phyloP scores from a whole-genome alignment of 805 yeast species.

The Clavispora phyllophila region DNA sequence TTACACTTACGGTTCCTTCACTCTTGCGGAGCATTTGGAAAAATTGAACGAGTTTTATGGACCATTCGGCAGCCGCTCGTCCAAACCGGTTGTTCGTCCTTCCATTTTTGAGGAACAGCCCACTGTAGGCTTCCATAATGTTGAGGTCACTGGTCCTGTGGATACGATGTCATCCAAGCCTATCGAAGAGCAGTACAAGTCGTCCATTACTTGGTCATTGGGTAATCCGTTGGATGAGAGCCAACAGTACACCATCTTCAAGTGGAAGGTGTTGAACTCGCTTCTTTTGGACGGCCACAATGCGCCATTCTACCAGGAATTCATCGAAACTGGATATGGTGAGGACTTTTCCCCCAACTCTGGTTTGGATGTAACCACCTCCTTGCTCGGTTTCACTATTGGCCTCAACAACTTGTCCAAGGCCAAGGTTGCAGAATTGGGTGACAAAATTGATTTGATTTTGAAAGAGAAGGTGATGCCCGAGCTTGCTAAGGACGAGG shows the following conservation, averaged over 20 bases:
- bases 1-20: conserved; percentile 80
- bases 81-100: conserved; percentile 25
- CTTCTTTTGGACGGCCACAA: conserved; percentile 87
- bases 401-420: conserved; percentile 74
- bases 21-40: conserved; percentile 55
- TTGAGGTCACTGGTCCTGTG: conserved; percentile 60
- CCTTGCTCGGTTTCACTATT: conserved; percentile 69
- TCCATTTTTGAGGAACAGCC: conserved; percentile 41
- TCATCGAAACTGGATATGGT: conserved; percentile 81
- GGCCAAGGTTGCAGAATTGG: conserved; percentile 44
- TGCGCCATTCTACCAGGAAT: conserved; percentile 79
- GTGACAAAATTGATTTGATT: conserved; percentile 41
- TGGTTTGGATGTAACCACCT: conserved; percentile 80
- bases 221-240: conserved; percentile 60
- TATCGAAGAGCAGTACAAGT: conserved; percentile 68
- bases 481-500: conserved; percentile 20
- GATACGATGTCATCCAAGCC: conserved; percentile 54
- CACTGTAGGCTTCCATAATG: conserved; percentile 5
- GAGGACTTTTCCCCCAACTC: conserved; percentile 83
- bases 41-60: conserved; percentile 48
- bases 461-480: conserved; percentile 38
- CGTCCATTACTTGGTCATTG: conserved; percentile 84
- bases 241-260: conserved; percentile 58
- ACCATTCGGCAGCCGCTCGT: conserved; percentile 48
- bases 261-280: conserved; percentile 64